phyloP scores from a whole-genome alignment of 768 basidiomycete species.

The Pleurotus citrinopileatus region DNA sequence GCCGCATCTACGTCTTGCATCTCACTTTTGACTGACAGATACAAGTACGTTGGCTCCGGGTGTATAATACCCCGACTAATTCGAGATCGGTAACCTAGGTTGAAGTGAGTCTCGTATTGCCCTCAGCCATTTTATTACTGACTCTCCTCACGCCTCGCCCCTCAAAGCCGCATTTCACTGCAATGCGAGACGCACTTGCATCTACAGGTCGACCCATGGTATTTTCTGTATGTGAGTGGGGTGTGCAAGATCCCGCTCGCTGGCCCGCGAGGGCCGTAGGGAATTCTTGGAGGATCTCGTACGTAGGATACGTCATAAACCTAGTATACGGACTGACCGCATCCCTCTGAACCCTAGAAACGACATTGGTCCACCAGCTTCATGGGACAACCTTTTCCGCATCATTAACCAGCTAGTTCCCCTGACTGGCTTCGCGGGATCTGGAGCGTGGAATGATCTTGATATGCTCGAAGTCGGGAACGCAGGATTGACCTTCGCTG shows the following conservation, averaged over 20 bases:
- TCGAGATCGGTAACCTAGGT: neutral
- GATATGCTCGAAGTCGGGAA: slow-evolving; percentile 56
- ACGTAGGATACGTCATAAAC: slow-evolving; percentile 11
- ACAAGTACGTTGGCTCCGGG: slow-evolving; percentile 24
- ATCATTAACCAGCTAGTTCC: slow-evolving; percentile 54
- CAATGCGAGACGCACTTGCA: slow-evolving; percentile 45
- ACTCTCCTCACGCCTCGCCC: neutral
- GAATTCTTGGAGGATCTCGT: slow-evolving; percentile 53
- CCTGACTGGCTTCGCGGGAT: slow-evolving; percentile 44
- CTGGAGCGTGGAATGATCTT: slow-evolving; percentile 45
- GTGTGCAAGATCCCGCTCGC: slow-evolving; percentile 50
- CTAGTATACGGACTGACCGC: neutral
- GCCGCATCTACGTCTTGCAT: slow-evolving; percentile 2
- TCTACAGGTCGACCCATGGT: slow-evolving; percentile 44
- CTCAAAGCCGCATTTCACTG: slow-evolving; percentile 36
- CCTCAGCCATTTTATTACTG: neutral
- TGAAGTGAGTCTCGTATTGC: neutral
- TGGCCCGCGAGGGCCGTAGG: slow-evolving; percentile 44
- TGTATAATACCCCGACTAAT: no score
- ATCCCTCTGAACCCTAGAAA: slow-evolving; percentile 30
- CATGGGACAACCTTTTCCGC: slow-evolving; percentile 45
- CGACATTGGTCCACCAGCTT: slow-evolving; percentile 44
- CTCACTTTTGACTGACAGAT: slow-evolving; percentile 22
- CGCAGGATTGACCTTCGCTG: slow-evolving; percentile 33
- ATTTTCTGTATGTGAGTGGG: slow-evolving; percentile 52